Evolutionary conservation across 192 early-diverging fungal species (phyloP), one percentile per base, ranked within the genome.

Genomic region (Helicostylum pulchrum): DNA sequence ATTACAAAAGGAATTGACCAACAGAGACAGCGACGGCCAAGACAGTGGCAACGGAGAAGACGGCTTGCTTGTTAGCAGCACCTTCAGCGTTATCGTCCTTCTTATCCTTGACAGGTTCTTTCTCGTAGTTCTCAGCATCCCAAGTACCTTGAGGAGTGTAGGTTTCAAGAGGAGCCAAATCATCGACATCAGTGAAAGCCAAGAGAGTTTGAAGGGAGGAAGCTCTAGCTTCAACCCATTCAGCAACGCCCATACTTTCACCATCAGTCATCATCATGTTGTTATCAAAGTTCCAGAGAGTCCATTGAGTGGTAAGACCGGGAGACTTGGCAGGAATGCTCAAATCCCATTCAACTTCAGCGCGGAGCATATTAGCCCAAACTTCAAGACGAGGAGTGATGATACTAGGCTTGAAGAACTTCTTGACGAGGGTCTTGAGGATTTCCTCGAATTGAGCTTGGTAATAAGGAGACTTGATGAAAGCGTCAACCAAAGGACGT

Each of bases 281-380:
- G 10, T 47, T 31, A 9, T 64, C 46, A 50, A 64, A 70, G 36
- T 70, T 56, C 32, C 56, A 54, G 5, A 64, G 8, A 34, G 63
- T 61, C 62, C 62, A 70, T 15, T 59, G 23, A 14, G 47, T 53
- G 26, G 56, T 43, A 15, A 51, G 57, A 53, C 68, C 68, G 50
- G 62, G 62, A 43, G 68, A 64, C 19, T 53, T 55, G 21, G 66
- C 45, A 7, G 68, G 52, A 26, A 61, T 59, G 21, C 14, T 30
- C 20, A 66, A 61, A 34, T 80, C 78, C 72, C 72, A 77, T 11
- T 60, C 65, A 23, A 77, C 65, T 34, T 80, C 78, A 4, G 68
- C 70, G 30, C 62, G 26, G 26, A 80, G 64, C 76, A 80, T 75
- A 3, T 56, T 46, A 46, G 47, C 59, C 62, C 73, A 72, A 3